Base-by-base conservation (phyloP, 495 filamentous ascomycete genomes). In the Elaphomyces granulatus region DNA sequence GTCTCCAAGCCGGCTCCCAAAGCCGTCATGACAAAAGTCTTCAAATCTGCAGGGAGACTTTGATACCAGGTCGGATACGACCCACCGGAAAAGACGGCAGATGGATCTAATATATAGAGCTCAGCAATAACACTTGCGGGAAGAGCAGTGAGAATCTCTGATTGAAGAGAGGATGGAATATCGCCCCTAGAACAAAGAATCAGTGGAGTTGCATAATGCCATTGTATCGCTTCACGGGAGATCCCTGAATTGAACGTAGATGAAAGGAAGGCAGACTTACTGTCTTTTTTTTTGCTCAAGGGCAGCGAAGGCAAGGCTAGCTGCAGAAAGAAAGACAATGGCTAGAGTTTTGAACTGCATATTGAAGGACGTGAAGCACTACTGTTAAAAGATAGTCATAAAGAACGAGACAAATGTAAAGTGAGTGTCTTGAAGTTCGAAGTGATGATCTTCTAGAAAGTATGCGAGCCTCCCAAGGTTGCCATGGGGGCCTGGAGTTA, bases 281-380 rank as follows among this genome's bases (percentile, higher is more conserved):
- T 41, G 35, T 20, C 28, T 35, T 37, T 40, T 23, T 32, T 36
- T 8, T n/a, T 32, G 34, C 17, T 44, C 32, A 1, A 45, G 45
- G 15, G 41, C 45, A 3, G 49, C 49, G 40, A 46, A 2, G 12
- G 41, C 44, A 28, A 12, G n/a, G 8, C 38, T n/a, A 20, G 43
- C 26, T 31, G 42, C 41, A 21, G 44, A 31, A 38, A 49, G 31
- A 28, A 49, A 14, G 15, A 39, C 26, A 28, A 48, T 7, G n/a
- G 41, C 31, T 21, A 47, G 36, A 18, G 34, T 37, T 46, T 47
- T 48, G 42, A 38, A 33, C 8, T 51, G 39, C 48, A 51, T 51
- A 21, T 3, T 51, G 38, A 21, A 20, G 35, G 23, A 15, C 33
- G 18, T 35, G n/a, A 35, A 6, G 18, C 18, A 15, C 33, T n/a